Evolutionary conservation across 768 basidiomycete species (phyloP), one percentile per base, ranked within the genome.

Genomic region (Pleurotus tuoliensis): DNA sequence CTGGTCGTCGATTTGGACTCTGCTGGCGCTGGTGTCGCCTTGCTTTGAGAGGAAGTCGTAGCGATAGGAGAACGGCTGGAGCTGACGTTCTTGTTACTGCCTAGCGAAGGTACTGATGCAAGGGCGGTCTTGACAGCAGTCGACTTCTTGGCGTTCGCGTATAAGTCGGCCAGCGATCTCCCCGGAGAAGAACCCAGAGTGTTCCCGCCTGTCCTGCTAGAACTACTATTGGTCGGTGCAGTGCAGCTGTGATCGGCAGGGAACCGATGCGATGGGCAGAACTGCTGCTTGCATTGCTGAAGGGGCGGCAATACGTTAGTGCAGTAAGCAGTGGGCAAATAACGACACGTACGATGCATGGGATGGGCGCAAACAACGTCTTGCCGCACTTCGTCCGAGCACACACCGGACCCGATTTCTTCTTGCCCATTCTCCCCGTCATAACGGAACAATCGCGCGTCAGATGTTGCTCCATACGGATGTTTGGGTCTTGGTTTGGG

Each of bases 231-330:
- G 7, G 59, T 48, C 49, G 62, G 57, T 27, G 66, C 64, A 22
- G 68, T 24, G 63, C 91, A 92, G 52, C 57, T 75, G 59, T 94
- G 92, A 61, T 89, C 86, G 41, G 74, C 73, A 7, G 90, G 86
- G 69, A 91, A 91, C 44, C 92, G 88, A 65, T 94, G 92, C 24
- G 82, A 71, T 0, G 88, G 79, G 66, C 92, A 94, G 66, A 84
- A 94, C 60, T 87, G 84, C 58, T 82, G 72, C 44, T 70, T 77
- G 69, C 92, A 94, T 67, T 78, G 79, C 92, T 94, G 57, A 34
- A 34, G 30, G 30, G 3, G 30, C 11, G 30, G 30, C 2, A 2
- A 9, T 34, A 0, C 1, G 7, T 34, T 34, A 34, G 30, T 11
- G 3, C 11, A 34, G 3, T 34, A 34, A 34, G 30, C 30, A 50